Evolutionary conservation across 2,329 filamentous ascomycete species (phyloP), one percentile per base, ranked within the genome.

Genomic region (Aspergillus sp.): DNA sequence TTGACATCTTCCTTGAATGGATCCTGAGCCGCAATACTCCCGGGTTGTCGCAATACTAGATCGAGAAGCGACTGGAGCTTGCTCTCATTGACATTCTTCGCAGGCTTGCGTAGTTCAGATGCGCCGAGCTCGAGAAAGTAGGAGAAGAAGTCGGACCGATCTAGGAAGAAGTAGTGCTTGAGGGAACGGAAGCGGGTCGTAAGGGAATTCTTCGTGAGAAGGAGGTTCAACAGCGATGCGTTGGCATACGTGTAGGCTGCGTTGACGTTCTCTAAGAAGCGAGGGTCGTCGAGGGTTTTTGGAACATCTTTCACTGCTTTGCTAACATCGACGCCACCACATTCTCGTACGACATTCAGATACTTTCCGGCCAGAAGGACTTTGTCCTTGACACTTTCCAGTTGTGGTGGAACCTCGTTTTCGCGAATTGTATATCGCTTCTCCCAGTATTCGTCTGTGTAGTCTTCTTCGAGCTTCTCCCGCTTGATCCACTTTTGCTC

Each of bases 371-470:
- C 95, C 36, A 99, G 83, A 2, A 99, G 82, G 1, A 98, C 94
- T 76, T 97, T 97, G 67, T 96, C 93, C 73, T 95, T 95, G 67
- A 98, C 90, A 28, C 86, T 88, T 72, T 95, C 90, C 4, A 99
- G 85, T 73, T 99, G 95, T 8, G 94, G 93, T 3, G 95, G 95
- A 1, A 98, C 89, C 62, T 97, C 91, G 52, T 91, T 88, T 63
- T 97, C 92, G 61, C 95, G 89, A 64, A 99, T 90, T 4, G 95
- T 98, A 73, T 99, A 99, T 64, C 95, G 86, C 72, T 96, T 92
- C 75, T 99, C 95, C 95, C 95, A 99, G 76, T 99, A 99, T 72
- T 99, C 95, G 74, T 99, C 95, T 0, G 94, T 99, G 71, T 98
- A 99, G 75, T 99, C 95, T 72, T 97, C 89, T 72, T 98, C 92